Base-by-base conservation (phyloP, 1,284 basidiomycete species). In the Crepidotus sp. region DNA sequence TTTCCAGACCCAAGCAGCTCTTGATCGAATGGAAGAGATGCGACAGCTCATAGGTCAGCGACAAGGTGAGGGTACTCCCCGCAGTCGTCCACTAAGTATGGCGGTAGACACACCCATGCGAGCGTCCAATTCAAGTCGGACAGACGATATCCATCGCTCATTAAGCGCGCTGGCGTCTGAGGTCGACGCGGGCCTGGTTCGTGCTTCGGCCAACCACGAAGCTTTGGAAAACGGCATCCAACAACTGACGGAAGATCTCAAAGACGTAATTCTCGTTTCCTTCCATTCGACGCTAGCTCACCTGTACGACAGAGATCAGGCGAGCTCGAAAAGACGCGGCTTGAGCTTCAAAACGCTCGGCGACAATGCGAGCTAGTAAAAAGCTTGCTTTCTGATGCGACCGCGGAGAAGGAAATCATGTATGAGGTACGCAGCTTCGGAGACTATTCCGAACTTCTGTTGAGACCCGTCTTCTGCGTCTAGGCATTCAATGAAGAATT, bases 401-500 rank as follows among this genome's bases (percentile, higher is more conserved):
- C 80, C n/a, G 73, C 80, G 2, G 90, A 94, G 67, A 85, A 92
- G 59, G 87, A 91, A 55, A 84, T 89, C 57, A 81, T 93, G 71
- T 94, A 91, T 57, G 84, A 92, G 68, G 89, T 89, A 48, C 58
- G 77, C 61, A 15, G 29, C 4, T 21, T 29, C 17, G 25, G 5
- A 1, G 15, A 15, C 18, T 19, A 22, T 33, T 42, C 15, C 32
- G 40, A 21, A 29, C 33, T 36, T 27, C 19, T 45, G 36, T n/a
- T 45, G 39, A 38, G 53, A 39, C 35, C 25, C 51, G n/a, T 47
- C 33, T 46, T 47, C 36, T 36, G 41, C n/a, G 34, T 46, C 27
- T n/a, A 92, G 89, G 83, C 87, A 3, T 93, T 95, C 68, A 94
- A 94, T 58, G 87, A 90, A 54, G 91, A 94, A 59, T 71, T 95